A percentile compares a stretch with the other conserved stretches of the same genome.
Evolutionary conservation across 148 eudicot genomes (phyloP).

Genomic region (Euryodendron excelsum): DNA sequence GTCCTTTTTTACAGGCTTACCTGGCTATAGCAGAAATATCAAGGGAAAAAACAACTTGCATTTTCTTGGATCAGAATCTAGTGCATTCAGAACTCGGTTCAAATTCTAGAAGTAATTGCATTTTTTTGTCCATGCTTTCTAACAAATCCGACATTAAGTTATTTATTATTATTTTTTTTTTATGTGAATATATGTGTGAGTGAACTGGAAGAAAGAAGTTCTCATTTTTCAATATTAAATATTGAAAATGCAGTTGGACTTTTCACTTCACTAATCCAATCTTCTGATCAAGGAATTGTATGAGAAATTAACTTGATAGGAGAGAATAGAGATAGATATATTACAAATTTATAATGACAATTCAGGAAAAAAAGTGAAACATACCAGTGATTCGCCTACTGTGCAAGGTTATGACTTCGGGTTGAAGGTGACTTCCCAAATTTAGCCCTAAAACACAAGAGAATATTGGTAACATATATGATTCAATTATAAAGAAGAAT

Average conservation of each 20-base stretch:
- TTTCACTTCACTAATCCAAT: constrained; percentile 1
- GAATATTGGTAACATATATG: not conserved
- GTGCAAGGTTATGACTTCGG: constrained; percentile 22
- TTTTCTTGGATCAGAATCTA: not conserved
- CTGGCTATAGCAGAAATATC: too few relatives aligned
- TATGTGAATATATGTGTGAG: not conserved
- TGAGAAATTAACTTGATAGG: not conserved
- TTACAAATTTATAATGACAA: not conserved
- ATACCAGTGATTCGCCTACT: constrained; percentile 29
- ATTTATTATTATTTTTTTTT: not conserved
- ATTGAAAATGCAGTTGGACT: not conserved
- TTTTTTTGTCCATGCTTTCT: not conserved
- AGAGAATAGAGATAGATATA: not conserved
- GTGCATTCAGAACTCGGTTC: not conserved
- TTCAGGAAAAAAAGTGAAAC: not conserved
- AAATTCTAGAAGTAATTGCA: not conserved
- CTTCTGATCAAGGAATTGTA: not conserved
- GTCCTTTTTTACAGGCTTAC: too few relatives aligned
- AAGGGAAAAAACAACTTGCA: too few relatives aligned
- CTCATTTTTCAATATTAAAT: not conserved
- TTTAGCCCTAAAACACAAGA: constrained; percentile 22
- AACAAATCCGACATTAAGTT: not conserved
- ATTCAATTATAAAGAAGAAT: not conserved
- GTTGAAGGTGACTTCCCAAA: constrained; percentile 27
- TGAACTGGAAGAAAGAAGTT: not conserved